Percentiles rank a stretch among this genome's conserved stretches.
phyloP scores from a whole-genome alignment of 305 asterid species.

The Rubia peregrina region DNA sequence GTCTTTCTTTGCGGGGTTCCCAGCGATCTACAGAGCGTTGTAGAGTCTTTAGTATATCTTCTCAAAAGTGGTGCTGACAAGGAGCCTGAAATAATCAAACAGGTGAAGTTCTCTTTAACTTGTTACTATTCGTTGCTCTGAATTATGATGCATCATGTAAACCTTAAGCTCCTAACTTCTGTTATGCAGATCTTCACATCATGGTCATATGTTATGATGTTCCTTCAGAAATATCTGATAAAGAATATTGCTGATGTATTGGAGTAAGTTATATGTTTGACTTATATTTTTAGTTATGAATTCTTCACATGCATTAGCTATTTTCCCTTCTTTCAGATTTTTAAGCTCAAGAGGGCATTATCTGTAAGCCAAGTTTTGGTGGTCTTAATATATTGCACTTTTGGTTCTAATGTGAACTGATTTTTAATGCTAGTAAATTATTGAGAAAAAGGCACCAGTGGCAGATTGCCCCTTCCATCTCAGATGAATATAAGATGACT shows the following conservation, averaged over 20 bases:
- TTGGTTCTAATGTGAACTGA: not conserved
- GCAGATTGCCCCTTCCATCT: not conserved
- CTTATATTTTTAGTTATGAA: not conserved
- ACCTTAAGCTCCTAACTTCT: conserved; percentile 3
- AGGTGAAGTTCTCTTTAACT: conserved; percentile 39
- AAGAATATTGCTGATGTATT: conserved; percentile 49
- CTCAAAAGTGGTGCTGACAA: conserved; percentile 82
- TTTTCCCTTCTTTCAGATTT: not conserved
- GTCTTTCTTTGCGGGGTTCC: not conserved
- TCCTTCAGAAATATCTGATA: conserved; percentile 67
- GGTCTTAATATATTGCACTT: not conserved
- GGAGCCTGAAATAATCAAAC: conserved; percentile 86
- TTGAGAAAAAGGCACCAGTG: not conserved
- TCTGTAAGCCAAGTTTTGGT: not conserved
- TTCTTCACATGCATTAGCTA: not conserved
- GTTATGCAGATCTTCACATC: conserved; percentile 67
- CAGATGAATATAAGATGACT: not conserved
- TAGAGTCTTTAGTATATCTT: conserved; percentile 50
- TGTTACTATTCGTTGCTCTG: not conserved
- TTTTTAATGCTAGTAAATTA: not conserved
- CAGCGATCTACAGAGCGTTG: conserved; percentile 66
- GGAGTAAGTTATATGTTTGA: conserved; percentile 43
- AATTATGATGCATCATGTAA: not conserved
- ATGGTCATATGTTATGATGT: conserved; percentile 76
- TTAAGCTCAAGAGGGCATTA: not conserved